phyloP scores from a whole-genome alignment of 2,329 filamentous ascomycete species.

The Talaromyces marneffei region DNA sequence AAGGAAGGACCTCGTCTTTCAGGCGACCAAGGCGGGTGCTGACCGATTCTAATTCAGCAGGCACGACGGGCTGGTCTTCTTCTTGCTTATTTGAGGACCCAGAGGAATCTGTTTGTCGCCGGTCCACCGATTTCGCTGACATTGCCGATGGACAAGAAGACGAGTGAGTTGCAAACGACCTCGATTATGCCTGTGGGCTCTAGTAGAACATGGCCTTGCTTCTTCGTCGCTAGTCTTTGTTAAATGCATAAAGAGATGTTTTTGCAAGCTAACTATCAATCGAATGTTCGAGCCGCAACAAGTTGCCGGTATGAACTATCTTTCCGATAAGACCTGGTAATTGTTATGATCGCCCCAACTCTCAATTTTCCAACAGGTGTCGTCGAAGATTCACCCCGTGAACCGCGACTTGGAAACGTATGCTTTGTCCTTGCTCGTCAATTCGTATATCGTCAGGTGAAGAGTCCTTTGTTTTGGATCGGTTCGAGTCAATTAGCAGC shows the following conservation, averaged over 20 bases:
- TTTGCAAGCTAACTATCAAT: background rate
- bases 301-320: background rate
- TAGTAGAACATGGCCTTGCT: conserved; percentile 9
- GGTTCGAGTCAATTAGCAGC: conserved; percentile 1
- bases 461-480: background rate
- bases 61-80: conserved; percentile 18
- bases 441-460: background rate
- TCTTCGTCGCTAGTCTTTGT: background rate
- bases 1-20: conserved; percentile 38
- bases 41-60: conserved; percentile 26
- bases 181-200: background rate
- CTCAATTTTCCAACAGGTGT: background rate
- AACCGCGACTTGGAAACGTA: background rate
- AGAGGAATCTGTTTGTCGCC: conserved; percentile 22
- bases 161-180: conserved; percentile 5
- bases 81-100: conserved; percentile 14
- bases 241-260: conserved; percentile 4
- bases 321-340: background rate
- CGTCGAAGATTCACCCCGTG: too few relatives aligned
- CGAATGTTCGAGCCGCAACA: background rate
- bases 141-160: conserved; percentile 26
- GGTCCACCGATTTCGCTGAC: conserved; percentile 33
- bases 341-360: background rate
- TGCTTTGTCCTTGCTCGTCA: background rate
- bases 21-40: conserved; percentile 36